Base-by-base conservation (phyloP, 176 grass and related monocot species). In the Sorghum bicolor region DNA sequence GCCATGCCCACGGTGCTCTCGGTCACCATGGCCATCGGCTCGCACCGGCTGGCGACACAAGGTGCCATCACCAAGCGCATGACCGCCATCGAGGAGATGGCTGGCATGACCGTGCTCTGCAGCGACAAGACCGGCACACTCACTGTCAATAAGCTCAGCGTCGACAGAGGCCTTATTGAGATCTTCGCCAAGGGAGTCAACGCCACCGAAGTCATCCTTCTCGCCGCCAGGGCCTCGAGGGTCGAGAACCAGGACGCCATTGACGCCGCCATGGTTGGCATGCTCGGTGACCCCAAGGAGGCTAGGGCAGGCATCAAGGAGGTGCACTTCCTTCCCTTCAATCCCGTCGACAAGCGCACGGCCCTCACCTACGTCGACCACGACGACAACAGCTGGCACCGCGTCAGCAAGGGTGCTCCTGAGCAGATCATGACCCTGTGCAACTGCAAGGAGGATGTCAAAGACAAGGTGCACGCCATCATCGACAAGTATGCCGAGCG, bases 181-280 rank as follows among this genome's bases (percentile, higher is more conserved):
- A 85, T 89, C 14, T 99, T 99, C 22, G 16, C 37, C 1, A 85
- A 25, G 22, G 96, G 86, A 1, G 70, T 94, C 9, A 52, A 65
- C 52, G 65, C 78, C 53, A 62, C 77, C 0, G 64, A 87, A 0
- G 93, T 99, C 2, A 5, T 99, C 39, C 43, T 91, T 9, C 72
- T 90, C 22, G 93, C 96, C 2, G 93, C 96, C 25, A 92, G 86
- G 87, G 93, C 96, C 0, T 96, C 96, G 0, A 85, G 96, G 67
- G 73, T 90, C 4, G 96, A 99, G 89, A 99, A 99, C 84, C 96
- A 99, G 86, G 96, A 96, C 58, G 96, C 96, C n/a, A 99, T 99
- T 55, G 97, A 99, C 39, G 83, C 89, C 24, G 93, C 93, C 30
- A 92, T 99, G 93, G 91, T 96, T 17, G 86, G 91, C 44, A 99